Evolutionary conservation across 2,329 filamentous ascomycete species (phyloP).

Genomic region (Penicillium sp.): DNA sequence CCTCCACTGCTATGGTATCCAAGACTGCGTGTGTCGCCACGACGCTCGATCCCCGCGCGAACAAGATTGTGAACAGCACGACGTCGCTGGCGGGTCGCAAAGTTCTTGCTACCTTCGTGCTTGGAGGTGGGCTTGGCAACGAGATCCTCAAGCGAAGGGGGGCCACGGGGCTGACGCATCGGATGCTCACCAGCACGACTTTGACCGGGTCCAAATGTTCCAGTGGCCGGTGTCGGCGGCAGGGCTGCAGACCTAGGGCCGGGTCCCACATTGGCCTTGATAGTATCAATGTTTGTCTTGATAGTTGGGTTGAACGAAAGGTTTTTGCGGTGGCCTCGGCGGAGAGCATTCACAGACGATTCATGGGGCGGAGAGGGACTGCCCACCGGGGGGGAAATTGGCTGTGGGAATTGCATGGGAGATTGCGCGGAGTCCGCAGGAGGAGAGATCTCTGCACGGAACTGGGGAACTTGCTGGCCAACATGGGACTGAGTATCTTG

Average conservation of each 20-base stretch:
- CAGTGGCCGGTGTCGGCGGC: constrained; percentile 75
- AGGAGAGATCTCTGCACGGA: constrained; percentile 79
- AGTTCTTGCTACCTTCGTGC: constrained; percentile 96
- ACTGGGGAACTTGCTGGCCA: constrained; percentile 58
- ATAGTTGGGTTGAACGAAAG: constrained; percentile 65
- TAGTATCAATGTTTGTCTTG: constrained; percentile 47
- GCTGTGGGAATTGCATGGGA: constrained; percentile 61
- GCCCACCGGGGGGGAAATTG: constrained; percentile 62
- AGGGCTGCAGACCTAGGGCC: constrained; percentile 78
- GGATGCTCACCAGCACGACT: constrained; percentile 93
- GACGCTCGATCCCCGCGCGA: constrained; percentile 82
- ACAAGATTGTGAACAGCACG: constrained; percentile 90
- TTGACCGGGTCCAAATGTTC: constrained; percentile 89
- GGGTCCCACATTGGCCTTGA: constrained; percentile 54
- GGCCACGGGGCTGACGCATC: constrained; percentile 85
- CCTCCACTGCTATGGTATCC: constrained; percentile 64
- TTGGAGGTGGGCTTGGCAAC: constrained; percentile 85
- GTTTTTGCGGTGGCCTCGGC: constrained; percentile 88
- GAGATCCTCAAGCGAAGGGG: constrained; percentile 88
- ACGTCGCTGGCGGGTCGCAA: constrained; percentile 85
- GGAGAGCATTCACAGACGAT: constrained; percentile 87
- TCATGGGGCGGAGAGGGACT: constrained; percentile 69
- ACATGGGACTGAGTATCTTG: constrained; percentile 47
- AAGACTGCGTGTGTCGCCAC: constrained; percentile 67
- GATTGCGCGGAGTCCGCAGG: constrained; percentile 63